Percentiles rank a stretch among this genome's conserved stretches.
Evolutionary conservation across 2,329 filamentous ascomycete species (phyloP).

Genomic region (Exophiala alcalophila): DNA sequence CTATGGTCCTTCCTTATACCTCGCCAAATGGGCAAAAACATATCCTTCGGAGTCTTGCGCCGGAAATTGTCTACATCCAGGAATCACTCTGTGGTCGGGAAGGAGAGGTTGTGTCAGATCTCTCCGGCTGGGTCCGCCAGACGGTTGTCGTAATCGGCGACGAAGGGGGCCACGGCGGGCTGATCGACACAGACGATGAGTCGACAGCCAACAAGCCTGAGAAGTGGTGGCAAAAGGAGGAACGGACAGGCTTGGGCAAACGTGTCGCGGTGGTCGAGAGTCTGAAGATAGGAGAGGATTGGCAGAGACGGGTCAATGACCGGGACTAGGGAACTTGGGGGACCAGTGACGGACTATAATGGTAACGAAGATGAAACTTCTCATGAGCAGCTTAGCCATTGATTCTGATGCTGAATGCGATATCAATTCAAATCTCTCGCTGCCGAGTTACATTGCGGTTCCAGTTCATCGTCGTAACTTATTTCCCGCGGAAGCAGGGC

Average conservation of each 20-base stretch:
- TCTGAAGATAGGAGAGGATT: constrained; percentile 78
- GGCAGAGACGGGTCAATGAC: constrained; percentile 73
- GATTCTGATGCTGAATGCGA: too few species aligned
- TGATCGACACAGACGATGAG: constrained; percentile 73
- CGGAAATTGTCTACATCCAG: constrained; percentile 83
- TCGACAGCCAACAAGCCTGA: constrained; percentile 41
- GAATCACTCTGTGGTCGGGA: constrained; percentile 75
- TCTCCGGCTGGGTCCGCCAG: constrained; percentile 61
- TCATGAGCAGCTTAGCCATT: too few species aligned
- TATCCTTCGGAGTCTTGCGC: constrained; percentile 79
- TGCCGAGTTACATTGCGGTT: too few species aligned
- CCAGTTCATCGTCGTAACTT: too few species aligned
- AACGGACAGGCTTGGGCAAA: constrained; percentile 80
- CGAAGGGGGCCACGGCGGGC: constrained; percentile 63
- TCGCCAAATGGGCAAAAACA: constrained; percentile 78
- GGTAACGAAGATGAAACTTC: too few species aligned
- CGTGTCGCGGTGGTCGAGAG: constrained; percentile 86
- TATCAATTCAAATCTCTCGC: too few species aligned
- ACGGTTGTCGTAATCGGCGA: constrained; percentile 59
- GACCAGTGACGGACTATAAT: too few species aligned
- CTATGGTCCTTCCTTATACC: constrained; percentile 84
- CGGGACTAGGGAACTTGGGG: constrained; percentile 49
- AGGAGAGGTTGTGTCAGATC: constrained; percentile 68
- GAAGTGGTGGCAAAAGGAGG: constrained; percentile 73
- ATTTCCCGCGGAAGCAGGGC: too few species aligned